Base-by-base conservation (phyloP, 352 stramenopile genomes). In the Saprolegnia parasitica region DNA sequence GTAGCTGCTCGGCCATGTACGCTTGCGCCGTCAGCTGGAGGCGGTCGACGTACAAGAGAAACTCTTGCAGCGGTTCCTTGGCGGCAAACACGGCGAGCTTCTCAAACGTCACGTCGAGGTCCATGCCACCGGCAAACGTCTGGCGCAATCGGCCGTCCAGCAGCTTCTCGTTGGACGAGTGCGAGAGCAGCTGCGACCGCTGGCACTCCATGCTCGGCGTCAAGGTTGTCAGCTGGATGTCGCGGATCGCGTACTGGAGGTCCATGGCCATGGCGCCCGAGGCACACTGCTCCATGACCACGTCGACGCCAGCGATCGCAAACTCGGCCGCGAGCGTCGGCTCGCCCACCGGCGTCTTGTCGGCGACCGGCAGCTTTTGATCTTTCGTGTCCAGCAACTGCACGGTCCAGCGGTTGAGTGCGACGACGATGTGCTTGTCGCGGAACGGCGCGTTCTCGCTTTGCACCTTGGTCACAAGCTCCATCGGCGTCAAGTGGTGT, bases 21-120 rank as follows among this genome's bases (percentile, higher is more conserved):
- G 85, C 76, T 55, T 74, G 82, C 16, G 79, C 74, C 23, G 78
- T 81, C 32, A 78, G 86, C 42, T 56, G 83, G 21, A 89, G 56
- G 5, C 81, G 81, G 72, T 90, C 82, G 10, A 84, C 70, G 49
- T 81, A 89, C 60, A 89, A 68, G 57, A 91, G 55, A 57, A 91
- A 89, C 62, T 83, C 66, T 64, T 91, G 81, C 4, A 91, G 75
- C 16, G 77, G 80, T 21, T 75, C 58, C 42, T 70, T 70, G n/a
- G 42, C 63, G 21, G 63, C 63, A n/a, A 61, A 70, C 0, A 70
- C 18, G 9, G 63, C 6, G 21, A 70, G 54, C 23, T 70, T 70
- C 32, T 70, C 63, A n/a, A 70, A 37, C 26, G 47, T 70, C 15
- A 70, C 15, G 32, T 50, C 63, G 9, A 70, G 21, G 50, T 70